These are phyloP conservation scores for Silene noctiflora DNA, from an alignment of 179 eudicot species.

Conservation along the genomic window DNA sequence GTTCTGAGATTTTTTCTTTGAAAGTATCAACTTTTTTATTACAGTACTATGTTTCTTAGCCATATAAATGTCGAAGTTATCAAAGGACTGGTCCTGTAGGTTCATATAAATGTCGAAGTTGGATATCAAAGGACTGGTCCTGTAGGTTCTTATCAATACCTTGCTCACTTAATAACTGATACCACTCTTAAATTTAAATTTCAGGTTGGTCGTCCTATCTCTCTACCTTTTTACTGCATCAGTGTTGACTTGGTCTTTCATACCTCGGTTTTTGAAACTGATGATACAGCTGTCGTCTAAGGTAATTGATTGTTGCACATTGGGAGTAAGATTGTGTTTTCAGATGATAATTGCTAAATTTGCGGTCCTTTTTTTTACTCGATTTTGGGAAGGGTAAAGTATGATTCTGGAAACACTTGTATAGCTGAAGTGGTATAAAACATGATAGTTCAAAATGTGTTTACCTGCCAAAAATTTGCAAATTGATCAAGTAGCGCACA, in stretches of 20 bases:
- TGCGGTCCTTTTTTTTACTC: background rate
- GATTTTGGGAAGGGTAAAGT: background rate
- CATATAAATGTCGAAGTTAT: too few species aligned
- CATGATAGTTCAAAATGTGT: background rate
- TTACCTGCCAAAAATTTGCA: slow-evolving; percentile 1
- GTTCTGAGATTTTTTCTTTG: background rate
- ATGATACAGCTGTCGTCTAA: slow-evolving; percentile 94
- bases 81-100: too few species aligned
- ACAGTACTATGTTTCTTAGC: background rate
- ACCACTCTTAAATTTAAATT: slow-evolving; percentile 22
- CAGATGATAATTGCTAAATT: background rate
- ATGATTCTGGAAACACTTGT: background rate
- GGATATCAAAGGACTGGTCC: too few species aligned
- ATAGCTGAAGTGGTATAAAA: too few species aligned
- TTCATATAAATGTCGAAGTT: too few species aligned
- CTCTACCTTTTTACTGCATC: slow-evolving; percentile 62
- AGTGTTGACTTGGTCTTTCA: slow-evolving; percentile 78
- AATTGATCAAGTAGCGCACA: slow-evolving; percentile 1
- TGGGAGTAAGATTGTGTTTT: background rate
- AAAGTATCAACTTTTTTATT: background rate
- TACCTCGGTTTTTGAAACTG: slow-evolving; percentile 91
- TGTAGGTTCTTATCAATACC: background rate
- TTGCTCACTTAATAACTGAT: slow-evolving; percentile 20
- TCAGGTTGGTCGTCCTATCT: slow-evolving; percentile 77
- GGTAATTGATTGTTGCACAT: slow-evolving; percentile 40